Percentiles rank a stretch among this genome's conserved stretches.
These are phyloP conservation scores for Brettanomyces nanus DNA, from an alignment of 805 yeast species.

Conservation along the genomic window DNA sequence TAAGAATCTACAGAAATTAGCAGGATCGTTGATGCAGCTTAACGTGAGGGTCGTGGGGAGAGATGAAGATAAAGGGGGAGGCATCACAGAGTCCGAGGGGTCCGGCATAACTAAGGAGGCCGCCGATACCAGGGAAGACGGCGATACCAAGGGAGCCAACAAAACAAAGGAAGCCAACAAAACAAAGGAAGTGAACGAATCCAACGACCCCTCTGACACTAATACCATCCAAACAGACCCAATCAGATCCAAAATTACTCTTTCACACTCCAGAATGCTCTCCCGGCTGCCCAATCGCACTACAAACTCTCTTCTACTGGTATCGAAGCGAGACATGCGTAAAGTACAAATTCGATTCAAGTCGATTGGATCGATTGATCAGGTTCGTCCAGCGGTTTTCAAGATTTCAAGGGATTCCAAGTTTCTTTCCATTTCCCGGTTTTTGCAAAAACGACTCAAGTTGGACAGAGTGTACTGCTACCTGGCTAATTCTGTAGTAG, in stretches of 20 bases:
- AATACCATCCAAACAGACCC: conserved; percentile 11
- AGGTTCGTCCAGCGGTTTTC: conserved; percentile 42
- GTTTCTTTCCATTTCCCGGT: conserved; percentile 37
- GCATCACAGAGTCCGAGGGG: too few species aligned
- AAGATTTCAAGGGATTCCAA: conserved; percentile 40
- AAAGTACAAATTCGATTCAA: conserved; percentile 46
- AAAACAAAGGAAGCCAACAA: background rate
- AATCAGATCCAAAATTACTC: conserved; percentile 22
- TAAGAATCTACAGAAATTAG: conserved; percentile 3
- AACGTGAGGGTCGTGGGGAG: conserved; percentile 4
- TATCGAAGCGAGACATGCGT: conserved; percentile 9
- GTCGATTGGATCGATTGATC: conserved; percentile 49
- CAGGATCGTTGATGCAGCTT: conserved; percentile 4
- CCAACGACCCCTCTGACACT: conserved; percentile 7
- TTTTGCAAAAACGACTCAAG: conserved; percentile 33
- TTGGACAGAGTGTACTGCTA: conserved; percentile 30
- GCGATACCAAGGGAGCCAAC: background rate
- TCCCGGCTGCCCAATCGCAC: conserved; percentile 17
- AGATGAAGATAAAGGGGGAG: background rate
- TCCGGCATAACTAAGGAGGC: background rate
- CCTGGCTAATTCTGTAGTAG: conserved; percentile 37
- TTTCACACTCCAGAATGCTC: conserved; percentile 22
- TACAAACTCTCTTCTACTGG: conserved; percentile 15
- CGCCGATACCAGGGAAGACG: background rate
- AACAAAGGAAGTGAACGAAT: conserved; percentile 2